Conservation (phyloP, 1,284 basidiomycete genomes). For the Cutaneotrichosporon sp. region DNA sequence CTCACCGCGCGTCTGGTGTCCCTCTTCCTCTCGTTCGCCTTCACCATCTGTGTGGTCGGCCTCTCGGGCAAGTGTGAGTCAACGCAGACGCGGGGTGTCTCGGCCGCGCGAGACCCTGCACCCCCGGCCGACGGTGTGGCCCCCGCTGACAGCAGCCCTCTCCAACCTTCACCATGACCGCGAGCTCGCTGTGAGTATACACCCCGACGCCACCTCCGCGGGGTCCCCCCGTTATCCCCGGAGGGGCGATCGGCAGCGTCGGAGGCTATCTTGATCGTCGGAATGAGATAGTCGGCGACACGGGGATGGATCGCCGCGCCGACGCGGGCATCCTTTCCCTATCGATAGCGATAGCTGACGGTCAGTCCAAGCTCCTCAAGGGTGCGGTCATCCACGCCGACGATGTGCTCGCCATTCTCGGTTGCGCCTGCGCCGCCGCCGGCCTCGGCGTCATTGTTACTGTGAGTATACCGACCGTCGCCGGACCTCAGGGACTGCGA, state of each 20-base stretch:
- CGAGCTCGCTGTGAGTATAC: slow-evolving; percentile 7
- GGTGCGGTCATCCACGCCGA: slow-evolving; percentile 12
- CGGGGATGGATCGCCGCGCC: background rate
- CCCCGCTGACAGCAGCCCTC: slow-evolving; percentile 11
- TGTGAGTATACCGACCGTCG: slow-evolving; percentile 10
- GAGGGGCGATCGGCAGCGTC: background rate
- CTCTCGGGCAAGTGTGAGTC: slow-evolving; percentile 19
- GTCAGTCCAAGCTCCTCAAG: background rate
- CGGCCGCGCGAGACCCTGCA: no score
- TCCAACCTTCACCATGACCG: slow-evolving; percentile 12
- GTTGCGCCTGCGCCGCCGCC: slow-evolving; percentile 14
- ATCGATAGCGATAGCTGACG: slow-evolving; percentile 7
- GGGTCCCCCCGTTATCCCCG: background rate
- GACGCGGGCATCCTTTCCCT: background rate
- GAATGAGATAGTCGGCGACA: background rate
- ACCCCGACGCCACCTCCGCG: background rate
- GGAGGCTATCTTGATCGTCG: background rate
- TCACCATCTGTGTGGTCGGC: slow-evolving; percentile 18
- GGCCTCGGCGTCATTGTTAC: slow-evolving; percentile 20
- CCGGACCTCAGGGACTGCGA: no score
- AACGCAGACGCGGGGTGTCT: background rate
- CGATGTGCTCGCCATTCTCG: slow-evolving; percentile 19
- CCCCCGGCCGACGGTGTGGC: no score
- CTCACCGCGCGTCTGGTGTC: slow-evolving; percentile 15
- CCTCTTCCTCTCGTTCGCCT: slow-evolving; percentile 13